phyloP scores from a whole-genome alignment of 306 rosid genomes.

The Gastrolobium villosum region DNA sequence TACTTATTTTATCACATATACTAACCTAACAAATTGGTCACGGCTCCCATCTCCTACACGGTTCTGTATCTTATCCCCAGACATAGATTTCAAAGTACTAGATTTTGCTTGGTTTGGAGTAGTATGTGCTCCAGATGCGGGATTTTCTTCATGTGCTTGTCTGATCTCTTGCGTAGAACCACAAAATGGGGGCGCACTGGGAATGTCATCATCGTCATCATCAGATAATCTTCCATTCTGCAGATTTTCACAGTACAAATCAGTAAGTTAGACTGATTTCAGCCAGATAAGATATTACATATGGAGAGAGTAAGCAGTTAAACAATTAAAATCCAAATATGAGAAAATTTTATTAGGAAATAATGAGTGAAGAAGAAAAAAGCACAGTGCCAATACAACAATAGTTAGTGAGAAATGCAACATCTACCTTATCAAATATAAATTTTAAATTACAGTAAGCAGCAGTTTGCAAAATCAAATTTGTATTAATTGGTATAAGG shows the following conservation, averaged over 20 bases:
- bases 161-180: constrained; percentile 71
- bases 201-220: constrained; percentile 71
- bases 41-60: constrained; percentile 49
- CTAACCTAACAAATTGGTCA: constrained; percentile 76
- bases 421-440: constrained; percentile 16
- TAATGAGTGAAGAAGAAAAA: constrained; percentile 17
- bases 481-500: background rate
- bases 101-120: constrained; percentile 49
- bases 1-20: constrained; percentile 33
- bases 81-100: constrained; percentile 43
- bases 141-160: constrained; percentile 54
- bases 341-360: constrained; percentile 30
- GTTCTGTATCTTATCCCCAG: constrained; percentile 51
- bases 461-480: constrained; percentile 1
- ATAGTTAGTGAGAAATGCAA: background rate
- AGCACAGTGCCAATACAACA: constrained; percentile 10
- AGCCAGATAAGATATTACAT: constrained; percentile 27
- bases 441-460: background rate
- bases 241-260: constrained; percentile 49
- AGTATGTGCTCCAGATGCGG: constrained; percentile 51
- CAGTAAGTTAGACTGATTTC: constrained; percentile 50
- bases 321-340: constrained; percentile 33
- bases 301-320: constrained; percentile 9
- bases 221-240: constrained; percentile 69
- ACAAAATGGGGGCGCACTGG: constrained; percentile 92